phyloP scores from a whole-genome alignment of 148 eudicot genomes.

The Diospyros kaki region DNA sequence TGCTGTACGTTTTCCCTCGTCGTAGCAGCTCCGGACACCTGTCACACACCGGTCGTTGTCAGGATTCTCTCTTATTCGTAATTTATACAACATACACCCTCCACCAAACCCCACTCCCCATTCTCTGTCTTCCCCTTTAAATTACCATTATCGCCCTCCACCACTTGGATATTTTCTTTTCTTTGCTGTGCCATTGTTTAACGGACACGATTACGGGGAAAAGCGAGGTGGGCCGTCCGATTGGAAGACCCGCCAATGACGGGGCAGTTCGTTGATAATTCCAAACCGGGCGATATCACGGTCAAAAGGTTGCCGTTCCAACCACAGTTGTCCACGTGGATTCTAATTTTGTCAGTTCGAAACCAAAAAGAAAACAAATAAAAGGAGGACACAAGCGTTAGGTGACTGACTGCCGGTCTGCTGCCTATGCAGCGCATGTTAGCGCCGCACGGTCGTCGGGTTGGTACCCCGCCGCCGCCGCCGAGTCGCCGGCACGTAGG shows the following conservation, averaged over 20 bases:
- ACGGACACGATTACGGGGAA: not conserved
- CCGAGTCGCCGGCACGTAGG: not conserved
- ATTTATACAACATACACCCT: too few species aligned
- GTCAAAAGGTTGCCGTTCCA: not conserved
- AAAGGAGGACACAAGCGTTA: too few species aligned
- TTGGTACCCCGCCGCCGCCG: too few species aligned
- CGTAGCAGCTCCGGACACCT: constrained; percentile 99
- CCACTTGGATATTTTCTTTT: too few species aligned
- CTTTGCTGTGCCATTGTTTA: too few species aligned
- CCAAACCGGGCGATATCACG: not conserved
- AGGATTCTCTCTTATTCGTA: too few species aligned
- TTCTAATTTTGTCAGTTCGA: not conserved
- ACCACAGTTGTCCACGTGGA: constrained; percentile 1
- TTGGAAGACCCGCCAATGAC: constrained; percentile 1
- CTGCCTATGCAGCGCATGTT: too few species aligned
- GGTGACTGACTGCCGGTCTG: too few species aligned
- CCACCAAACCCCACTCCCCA: too few species aligned
- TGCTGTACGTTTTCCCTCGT: constrained; percentile 95
- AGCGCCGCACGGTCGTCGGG: too few species aligned
- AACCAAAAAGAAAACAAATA: not conserved
- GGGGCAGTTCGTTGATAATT: not conserved
- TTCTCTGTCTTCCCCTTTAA: too few species aligned
- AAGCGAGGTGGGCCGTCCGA: not conserved
- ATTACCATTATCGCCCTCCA: too few species aligned
- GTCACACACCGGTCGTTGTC: constrained; percentile 7